Evolutionary conservation across 129 eudicot species (phyloP), one percentile per base, ranked within the genome.

Genomic region (Artemisia argyi): DNA sequence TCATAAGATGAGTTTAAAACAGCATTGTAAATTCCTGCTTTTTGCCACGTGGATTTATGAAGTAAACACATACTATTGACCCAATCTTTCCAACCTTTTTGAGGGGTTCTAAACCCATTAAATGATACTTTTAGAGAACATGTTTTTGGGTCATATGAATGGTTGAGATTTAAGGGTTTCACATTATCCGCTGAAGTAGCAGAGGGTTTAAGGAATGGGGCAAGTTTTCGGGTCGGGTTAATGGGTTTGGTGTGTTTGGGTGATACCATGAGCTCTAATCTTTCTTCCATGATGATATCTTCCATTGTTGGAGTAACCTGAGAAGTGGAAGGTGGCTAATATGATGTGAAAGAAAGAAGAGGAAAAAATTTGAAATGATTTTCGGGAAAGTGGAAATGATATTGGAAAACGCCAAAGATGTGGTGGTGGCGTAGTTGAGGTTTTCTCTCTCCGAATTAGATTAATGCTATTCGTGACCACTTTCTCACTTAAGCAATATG

Each of bases 71-170:
- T 48, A 3, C 64, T 54, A 44, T 81, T 57, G 9, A 78, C 74
- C 89, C 86, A 81, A 0, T 26, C 18, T 18, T 72, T 76, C 88
- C 88, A 83, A 19, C 73, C 63, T 22, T 16, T 51, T 10, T 9
- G 59, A 5, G 63, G 82, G 19, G 9, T 11, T 19, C 76, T 52
- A 74, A 82, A 83, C 10, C 84, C 84, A 16, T 72, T 76, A 62
- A 76, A 80, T 19, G 69, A 28, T 18, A 78, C 68, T 11, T 67
- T 49, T 50, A 69, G 22, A 7, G 65, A 14, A 12, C 4, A 14
- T 12, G 8, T 61, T 44, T 67, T 53, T 13, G 54, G 77, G 57
- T 12, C 19, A 54, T 2, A 60, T 28, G 51, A 72, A 56, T 0
- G 63, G 24, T 24, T 76, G 17, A 44, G 39, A 28, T 15, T 5